A percentile compares a stretch with the other conserved stretches of the same genome.
These are phyloP conservation scores for Saccharomycopsis fermentans DNA, from an alignment of 805 yeast species.

Conservation along the genomic window DNA sequence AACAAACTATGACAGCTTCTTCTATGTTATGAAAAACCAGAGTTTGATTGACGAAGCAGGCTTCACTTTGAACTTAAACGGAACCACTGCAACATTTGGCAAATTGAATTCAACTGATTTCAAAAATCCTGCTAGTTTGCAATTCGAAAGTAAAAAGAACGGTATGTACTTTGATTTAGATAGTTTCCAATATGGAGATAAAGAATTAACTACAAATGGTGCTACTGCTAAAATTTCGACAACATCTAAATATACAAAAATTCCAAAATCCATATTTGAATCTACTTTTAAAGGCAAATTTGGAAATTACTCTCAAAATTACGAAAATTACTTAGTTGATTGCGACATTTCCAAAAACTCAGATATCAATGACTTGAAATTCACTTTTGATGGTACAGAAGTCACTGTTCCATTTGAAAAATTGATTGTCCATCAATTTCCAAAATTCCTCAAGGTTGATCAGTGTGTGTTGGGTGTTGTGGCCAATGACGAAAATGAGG, in stretches of 20 bases:
- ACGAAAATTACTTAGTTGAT: not conserved
- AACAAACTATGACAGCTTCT: not conserved
- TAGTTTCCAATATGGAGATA: not conserved
- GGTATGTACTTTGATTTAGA: not conserved
- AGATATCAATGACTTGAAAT: conserved; percentile 16
- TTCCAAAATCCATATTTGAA: not conserved
- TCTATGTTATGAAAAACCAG: not conserved
- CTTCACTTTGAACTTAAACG: not conserved
- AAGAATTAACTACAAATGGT: not conserved
- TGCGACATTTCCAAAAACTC: not conserved
- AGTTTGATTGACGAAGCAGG: not conserved
- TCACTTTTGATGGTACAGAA: conserved; percentile 27
- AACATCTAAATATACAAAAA: not conserved
- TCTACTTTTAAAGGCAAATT: not conserved
- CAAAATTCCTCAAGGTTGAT: not conserved
- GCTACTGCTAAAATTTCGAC: not conserved
- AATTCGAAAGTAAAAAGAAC: not conserved
- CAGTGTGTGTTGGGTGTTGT: not conserved
- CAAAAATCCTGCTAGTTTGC: not conserved
- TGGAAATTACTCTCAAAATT: not conserved
- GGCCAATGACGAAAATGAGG: not conserved
- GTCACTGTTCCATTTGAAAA: conserved; percentile 40
- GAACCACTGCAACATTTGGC: not conserved
- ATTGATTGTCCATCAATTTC: conserved; percentile 17
- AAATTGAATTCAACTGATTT: not conserved